phyloP scores from a whole-genome alignment of 2,329 filamentous ascomycete species.

The Colletotrichum incanum region DNA sequence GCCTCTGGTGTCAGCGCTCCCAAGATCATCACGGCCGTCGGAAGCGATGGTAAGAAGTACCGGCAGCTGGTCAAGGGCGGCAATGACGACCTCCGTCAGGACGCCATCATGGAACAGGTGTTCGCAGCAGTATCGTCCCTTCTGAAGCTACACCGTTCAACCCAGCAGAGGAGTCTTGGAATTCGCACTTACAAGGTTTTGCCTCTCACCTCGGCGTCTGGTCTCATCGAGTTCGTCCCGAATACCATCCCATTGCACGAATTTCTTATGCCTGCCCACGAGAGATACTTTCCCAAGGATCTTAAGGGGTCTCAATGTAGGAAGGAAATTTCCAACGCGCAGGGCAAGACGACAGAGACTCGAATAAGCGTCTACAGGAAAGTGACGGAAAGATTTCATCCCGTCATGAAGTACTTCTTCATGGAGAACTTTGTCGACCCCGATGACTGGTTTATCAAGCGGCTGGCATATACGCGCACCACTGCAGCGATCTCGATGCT shows the following conservation, averaged over 20 bases:
- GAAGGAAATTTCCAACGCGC: constrained; percentile 82
- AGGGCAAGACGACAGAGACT: constrained; percentile 77
- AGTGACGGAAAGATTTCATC: constrained; percentile 86
- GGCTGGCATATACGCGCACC: constrained; percentile 91
- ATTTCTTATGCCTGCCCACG: constrained; percentile 92
- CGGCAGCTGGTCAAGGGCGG: constrained; percentile 96
- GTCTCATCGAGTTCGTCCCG: constrained; percentile 96
- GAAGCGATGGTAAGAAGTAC: constrained; percentile 83
- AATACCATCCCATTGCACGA: constrained; percentile 94
- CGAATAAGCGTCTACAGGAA: constrained; percentile 83
- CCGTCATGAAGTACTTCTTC: constrained; percentile 97
- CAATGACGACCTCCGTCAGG: constrained; percentile 95
- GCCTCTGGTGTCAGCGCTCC: constrained; percentile 93
- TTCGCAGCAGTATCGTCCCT: constrained; percentile 96
- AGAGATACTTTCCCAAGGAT: constrained; percentile 88
- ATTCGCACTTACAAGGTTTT: constrained; percentile 98
- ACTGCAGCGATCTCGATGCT: constrained; percentile 97
- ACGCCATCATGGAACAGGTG: constrained; percentile 99
- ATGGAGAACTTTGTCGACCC: constrained; percentile 95
- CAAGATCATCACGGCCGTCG: constrained; percentile 90
- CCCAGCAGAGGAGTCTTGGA: constrained; percentile 88
- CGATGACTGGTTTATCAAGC: constrained; percentile 93
- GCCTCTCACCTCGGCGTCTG: constrained; percentile 86
- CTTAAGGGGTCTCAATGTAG: constrained; percentile 83
- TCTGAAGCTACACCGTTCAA: constrained; percentile 87